Evolutionary conservation across 805 yeast species (phyloP).

Genomic region (Metschnikowia chrysomelidarum): DNA sequence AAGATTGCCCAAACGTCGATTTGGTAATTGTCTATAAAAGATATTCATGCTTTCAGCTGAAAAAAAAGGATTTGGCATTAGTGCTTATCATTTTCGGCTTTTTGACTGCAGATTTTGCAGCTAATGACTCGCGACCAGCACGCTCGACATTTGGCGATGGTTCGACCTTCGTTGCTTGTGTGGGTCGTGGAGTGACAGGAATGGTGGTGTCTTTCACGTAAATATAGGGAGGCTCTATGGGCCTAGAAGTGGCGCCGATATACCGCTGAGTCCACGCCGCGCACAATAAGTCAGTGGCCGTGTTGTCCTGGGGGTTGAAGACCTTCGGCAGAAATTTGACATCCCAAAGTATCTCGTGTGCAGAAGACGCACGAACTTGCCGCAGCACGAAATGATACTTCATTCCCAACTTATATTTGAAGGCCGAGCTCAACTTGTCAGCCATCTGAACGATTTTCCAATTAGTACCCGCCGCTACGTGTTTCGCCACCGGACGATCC

Average conservation of each 20-base stretch:
- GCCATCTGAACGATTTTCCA: constrained; percentile 21
- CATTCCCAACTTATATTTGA: constrained; percentile 26
- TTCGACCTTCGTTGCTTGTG: neutral
- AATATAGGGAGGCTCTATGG: constrained; percentile 12
- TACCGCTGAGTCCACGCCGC: constrained; percentile 19
- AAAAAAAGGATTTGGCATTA: constrained; percentile 8
- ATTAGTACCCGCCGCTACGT: constrained; percentile 21
- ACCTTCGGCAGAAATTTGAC: constrained; percentile 17
- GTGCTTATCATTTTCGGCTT: constrained; percentile 13
- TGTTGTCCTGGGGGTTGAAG: constrained; percentile 5
- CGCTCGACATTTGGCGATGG: constrained; percentile 4
- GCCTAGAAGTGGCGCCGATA: constrained; percentile 8
- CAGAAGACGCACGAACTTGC: neutral
- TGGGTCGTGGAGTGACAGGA: constrained; percentile 3
- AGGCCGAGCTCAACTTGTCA: constrained; percentile 12
- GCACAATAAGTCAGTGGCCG: constrained; percentile 6
- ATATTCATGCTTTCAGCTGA: constrained; percentile 1
- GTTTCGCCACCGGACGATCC: neutral
- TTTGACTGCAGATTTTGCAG: neutral
- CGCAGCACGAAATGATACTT: constrained; percentile 22
- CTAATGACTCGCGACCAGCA: constrained; percentile 5
- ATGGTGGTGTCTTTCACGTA: constrained; percentile 14
- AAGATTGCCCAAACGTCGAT: neutral
- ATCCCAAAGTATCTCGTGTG: constrained; percentile 15
- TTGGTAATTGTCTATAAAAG: no score